Evolutionary conservation across 305 asterid genomes (phyloP).

Genomic region (Rubia tinctorum): DNA sequence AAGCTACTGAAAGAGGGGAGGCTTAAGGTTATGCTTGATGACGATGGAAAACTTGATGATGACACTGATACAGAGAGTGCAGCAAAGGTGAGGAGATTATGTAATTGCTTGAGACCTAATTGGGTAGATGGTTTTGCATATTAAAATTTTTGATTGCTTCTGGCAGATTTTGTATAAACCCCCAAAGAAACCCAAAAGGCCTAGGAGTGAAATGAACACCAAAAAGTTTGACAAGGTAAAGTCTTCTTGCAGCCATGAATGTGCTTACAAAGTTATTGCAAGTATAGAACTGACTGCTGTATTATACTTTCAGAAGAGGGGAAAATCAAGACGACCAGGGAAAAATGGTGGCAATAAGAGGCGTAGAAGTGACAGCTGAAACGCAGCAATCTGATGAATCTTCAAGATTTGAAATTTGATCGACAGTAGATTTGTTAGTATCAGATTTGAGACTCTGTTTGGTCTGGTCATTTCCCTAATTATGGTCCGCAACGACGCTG

Average conservation of each 20-base stretch:
- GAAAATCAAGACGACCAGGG: constrained; percentile 21
- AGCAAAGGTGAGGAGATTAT: constrained; percentile 37
- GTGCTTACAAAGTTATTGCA: constrained; percentile 1
- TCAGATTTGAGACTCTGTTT: neutral
- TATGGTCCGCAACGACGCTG: neutral
- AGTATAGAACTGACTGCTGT: constrained; percentile 14
- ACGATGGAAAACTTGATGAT: constrained; percentile 57
- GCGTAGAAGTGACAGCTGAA: constrained; percentile 35
- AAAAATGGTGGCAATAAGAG: constrained; percentile 40
- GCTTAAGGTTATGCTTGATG: constrained; percentile 76
- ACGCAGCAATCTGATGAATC: neutral
- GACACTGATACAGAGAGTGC: constrained; percentile 40
- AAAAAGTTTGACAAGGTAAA: constrained; percentile 54
- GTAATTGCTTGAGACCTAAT: constrained; percentile 11
- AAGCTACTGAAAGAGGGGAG: constrained; percentile 83
- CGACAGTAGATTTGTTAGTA: neutral
- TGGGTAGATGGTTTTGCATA: constrained; percentile 9
- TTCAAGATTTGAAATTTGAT: neutral
- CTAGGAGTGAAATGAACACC: constrained; percentile 29
- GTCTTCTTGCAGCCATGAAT: constrained; percentile 3
- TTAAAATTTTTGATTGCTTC: constrained; percentile 2
- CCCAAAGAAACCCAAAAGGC: constrained; percentile 43
- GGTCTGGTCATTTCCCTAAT: neutral
- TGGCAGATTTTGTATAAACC: constrained; percentile 33
- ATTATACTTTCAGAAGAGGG: constrained; percentile 31